Conservation (phyloP, 176 grass and related monocot genomes). For the Calamus simplicifolius region DNA sequence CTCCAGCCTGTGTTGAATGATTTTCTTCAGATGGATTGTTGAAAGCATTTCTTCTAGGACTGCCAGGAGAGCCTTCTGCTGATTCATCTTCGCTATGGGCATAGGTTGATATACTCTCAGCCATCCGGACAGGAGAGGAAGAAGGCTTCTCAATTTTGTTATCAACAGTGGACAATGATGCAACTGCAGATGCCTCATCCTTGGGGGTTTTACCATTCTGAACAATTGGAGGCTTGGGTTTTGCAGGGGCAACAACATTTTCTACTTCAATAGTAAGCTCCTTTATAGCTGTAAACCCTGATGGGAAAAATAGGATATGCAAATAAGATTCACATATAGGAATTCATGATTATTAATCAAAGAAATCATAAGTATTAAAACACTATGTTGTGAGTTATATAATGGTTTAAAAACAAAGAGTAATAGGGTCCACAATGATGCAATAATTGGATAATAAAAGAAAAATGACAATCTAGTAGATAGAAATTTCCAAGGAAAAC, state of each 20-base stretch:
- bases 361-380: no score
- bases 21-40: conserved; percentile 41
- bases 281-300: conserved; percentile 85
- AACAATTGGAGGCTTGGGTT: conserved; percentile 38
- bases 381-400: no score
- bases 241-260: conserved; percentile 31
- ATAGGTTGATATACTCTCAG: conserved; percentile 34
- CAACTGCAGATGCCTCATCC: conserved; percentile 19
- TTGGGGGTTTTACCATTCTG: conserved; percentile 45
- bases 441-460: no score
- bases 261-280: conserved; percentile 88
- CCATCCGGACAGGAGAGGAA: conserved; percentile 22
- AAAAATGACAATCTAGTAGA: no score
- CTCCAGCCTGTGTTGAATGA: conserved; percentile 31
- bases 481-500: no score
- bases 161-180: conserved; percentile 34
- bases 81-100: conserved; percentile 28
- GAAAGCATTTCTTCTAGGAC: conserved; percentile 52
- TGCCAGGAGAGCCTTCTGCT: conserved; percentile 48
- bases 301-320: conserved; percentile 14
- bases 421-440: no score
- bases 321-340: no score
- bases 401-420: no score
- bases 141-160: conserved; percentile 53
- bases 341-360: no score